Percentiles rank a stretch among this genome's conserved stretches.
Evolutionary conservation across 257 asterid genomes (phyloP).

Genomic region (Ilex asprella): DNA sequence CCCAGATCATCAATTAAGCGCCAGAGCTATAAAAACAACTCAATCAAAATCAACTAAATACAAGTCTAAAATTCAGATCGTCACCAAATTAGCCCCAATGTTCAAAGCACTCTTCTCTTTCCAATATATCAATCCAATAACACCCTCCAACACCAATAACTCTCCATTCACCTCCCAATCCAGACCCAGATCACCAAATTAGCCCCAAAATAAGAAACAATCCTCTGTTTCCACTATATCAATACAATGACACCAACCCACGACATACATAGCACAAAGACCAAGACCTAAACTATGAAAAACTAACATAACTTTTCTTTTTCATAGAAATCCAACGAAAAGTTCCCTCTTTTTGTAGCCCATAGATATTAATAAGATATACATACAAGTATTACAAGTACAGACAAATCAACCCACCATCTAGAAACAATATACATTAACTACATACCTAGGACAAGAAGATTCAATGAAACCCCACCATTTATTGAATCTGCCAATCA

Average conservation of each 20-base stretch:
- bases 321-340: not conserved
- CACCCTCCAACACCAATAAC: too few species aligned
- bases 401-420: not conserved
- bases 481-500: not conserved
- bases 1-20: constrained; percentile 3
- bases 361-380: not conserved
- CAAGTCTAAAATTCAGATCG: not conserved
- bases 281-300: not conserved
- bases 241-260: too few species aligned
- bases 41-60: not conserved
- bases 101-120: not conserved
- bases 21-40: constrained; percentile 1
- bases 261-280: too few species aligned
- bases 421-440: not conserved
- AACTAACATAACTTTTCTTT: not conserved
- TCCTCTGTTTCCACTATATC: too few species aligned
- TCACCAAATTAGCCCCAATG: constrained; percentile 9
- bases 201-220: too few species aligned
- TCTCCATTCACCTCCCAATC: too few species aligned
- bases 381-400: not conserved
- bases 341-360: too few species aligned
- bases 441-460: not conserved
- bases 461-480: not conserved
- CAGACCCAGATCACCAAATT: too few species aligned
- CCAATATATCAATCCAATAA: not conserved